Base-by-base conservation (phyloP, 23 red algal species). In the Gracilaria domingensis region DNA sequence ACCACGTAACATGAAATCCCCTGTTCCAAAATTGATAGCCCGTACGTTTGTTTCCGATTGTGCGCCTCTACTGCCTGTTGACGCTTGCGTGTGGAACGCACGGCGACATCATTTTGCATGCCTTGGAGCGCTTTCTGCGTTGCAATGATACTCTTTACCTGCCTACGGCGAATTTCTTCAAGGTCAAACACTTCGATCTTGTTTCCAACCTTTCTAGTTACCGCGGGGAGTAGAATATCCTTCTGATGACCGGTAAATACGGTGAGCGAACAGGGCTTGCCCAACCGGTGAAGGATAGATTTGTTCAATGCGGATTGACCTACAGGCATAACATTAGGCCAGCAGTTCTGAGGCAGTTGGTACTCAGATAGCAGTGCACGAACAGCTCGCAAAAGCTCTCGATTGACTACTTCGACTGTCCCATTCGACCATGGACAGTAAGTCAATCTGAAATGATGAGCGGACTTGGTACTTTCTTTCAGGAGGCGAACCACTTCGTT, bases 231-330 rank as follows among this genome's bases (percentile, higher is more conserved):
- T 12, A 9, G 0, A 14, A 36, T 28, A 29, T 49, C 73, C 20
- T 81, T 45, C 26, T 33, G 23, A 32, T 66, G 60, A 2, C 87
- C 72, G 17, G 71, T 90, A 61, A 79, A 56, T 17, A 90, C 73
- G 8, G 87, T 90, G 35, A 80, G 25, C 16, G 87, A 17, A 39
- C 48, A 72, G 21, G 29, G 54, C 29, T 69, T 81, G 0, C 49
- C 45, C 20, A 90, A 69, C 29, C 74, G 87, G 32, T 75, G 12
- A 17, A 75, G 79, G 7, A 42, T 48, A 24, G 87, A 34, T 56
- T 90, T 90, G 29, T 81, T 90, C 30, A 90, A 39, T 12, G 34
- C 34, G 30, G 44, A 51, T 47, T 42, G 73, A 28, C n/a, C n/a
- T n/a, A n/a, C n/a, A n/a, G n/a, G n/a, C n/a, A n/a, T n/a, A n/a